Evolutionary conservation across 805 yeast species (phyloP), one percentile per base, ranked within the genome.

Genomic region (Hanseniaspora jakobsenii): DNA sequence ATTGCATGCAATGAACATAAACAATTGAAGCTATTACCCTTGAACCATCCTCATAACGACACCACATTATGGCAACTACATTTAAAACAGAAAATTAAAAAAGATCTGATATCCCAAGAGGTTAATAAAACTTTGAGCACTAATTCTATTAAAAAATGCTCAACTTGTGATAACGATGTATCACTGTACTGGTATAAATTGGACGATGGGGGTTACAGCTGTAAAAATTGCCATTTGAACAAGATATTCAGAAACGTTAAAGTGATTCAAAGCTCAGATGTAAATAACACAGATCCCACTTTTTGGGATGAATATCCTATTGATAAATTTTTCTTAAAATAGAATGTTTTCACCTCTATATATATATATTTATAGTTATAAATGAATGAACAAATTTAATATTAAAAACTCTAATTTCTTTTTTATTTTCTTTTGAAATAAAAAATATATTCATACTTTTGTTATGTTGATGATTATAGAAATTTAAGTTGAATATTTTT

Each of bases 151-250:
- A 47, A 41, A 24, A 34, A 21, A n/a, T 57, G 61, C 24, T 16
- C 14, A 6, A 41, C 30, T 7, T 57, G 61, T 38, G 36, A 38
- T 2, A 48, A 47, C 8, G 36, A 23, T 4, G 35, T 21, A 4
- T 47, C 50, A 12, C 40, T 55, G 6, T 53, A 38, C 30, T 57
- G 61, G 61, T 53, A 50, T 38, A 38, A 35, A 7, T 29, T 47
- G 8, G 21, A 38, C 8, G 36, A 52, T n/a, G 54, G 55, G 26
- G 18, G 47, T 12, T 56, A 57, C 35, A 50, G 51, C 28, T 21
- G 52, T 28, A 43, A 39, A 42, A 42, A 42, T 22, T 42, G 46
- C 17, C 39, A 42, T 16, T 29, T 42, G 13, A 42, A 42, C 14
- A 23, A 42, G 8, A 14, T 42, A 3, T 42, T 42, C 19, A 29